Conservation (phyloP, 148 eudicot genomes). For the Rheum nobile region DNA sequence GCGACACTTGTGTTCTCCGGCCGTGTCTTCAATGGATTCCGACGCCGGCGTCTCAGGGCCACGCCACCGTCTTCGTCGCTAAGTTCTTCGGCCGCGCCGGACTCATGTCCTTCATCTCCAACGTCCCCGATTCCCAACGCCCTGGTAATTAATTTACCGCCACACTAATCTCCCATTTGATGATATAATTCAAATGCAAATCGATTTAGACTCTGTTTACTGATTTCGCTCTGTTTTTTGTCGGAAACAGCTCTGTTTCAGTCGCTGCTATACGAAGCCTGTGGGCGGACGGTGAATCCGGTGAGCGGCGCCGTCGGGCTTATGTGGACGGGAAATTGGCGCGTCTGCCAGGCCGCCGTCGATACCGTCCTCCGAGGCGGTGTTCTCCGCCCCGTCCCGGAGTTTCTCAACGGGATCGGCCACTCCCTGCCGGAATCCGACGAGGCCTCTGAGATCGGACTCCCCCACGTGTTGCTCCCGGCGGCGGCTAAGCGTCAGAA, state of each 20-base stretch:
- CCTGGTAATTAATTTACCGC: slow-evolving; percentile 29
- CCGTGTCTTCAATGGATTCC: slow-evolving; percentile 59
- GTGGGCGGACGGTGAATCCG: slow-evolving; percentile 78
- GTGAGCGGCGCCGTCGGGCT: slow-evolving; percentile 79
- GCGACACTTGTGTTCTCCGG: slow-evolving; percentile 48
- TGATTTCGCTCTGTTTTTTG: neutral
- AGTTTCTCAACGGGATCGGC: slow-evolving; percentile 28
- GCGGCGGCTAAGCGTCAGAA: slow-evolving; percentile 11
- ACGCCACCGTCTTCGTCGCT: slow-evolving; percentile 77
- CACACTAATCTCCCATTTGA: neutral
- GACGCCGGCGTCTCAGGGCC: slow-evolving; percentile 49
- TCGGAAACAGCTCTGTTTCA: slow-evolving; percentile 50
- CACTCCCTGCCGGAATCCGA: slow-evolving; percentile 22
- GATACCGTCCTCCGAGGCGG: slow-evolving; percentile 75
- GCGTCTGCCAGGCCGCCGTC: slow-evolving; percentile 67
- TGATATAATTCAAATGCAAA: neutral
- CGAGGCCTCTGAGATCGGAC: slow-evolving; percentile 30
- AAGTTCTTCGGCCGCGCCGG: slow-evolving; percentile 78
- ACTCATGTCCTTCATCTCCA: slow-evolving; percentile 65
- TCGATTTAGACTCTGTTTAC: neutral
- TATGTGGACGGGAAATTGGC: slow-evolving; percentile 67
- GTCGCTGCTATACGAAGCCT: slow-evolving; percentile 62
- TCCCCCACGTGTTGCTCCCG: slow-evolving; percentile 1
- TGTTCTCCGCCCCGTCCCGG: slow-evolving; percentile 40
- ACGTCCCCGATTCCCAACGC: slow-evolving; percentile 50